These are phyloP conservation scores for Fusarium algeriense DNA, from an alignment of 2,329 filamentous ascomycete species.

Conservation along the genomic window DNA sequence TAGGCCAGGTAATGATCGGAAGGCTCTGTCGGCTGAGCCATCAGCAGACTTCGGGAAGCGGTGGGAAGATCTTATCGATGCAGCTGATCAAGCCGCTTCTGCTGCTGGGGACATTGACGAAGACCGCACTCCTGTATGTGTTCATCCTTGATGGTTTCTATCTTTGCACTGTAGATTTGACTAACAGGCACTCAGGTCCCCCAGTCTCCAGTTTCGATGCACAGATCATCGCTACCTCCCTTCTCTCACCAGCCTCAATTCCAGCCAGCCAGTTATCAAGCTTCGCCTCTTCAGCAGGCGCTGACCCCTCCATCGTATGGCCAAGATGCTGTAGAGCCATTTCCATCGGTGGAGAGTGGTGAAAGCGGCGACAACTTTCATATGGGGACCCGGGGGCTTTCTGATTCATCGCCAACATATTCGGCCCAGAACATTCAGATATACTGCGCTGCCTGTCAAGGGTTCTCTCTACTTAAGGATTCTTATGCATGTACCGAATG, in stretches of 20 bases:
- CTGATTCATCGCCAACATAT: constrained; percentile 79
- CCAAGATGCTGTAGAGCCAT: constrained; percentile 78
- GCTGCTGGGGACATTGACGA: constrained; percentile 92
- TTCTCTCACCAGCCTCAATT: constrained; percentile 70
- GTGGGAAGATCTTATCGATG: constrained; percentile 97
- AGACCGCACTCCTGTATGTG: constrained; percentile 83
- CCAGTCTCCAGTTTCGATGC: constrained; percentile 73
- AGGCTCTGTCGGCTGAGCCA: constrained; percentile 89
- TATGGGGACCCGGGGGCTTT: constrained; percentile 73
- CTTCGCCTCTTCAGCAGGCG: constrained; percentile 90
- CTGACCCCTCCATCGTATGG: constrained; percentile 84
- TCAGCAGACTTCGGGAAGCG: constrained; percentile 85
- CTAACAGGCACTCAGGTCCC: constrained; percentile 63
- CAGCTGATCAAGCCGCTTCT: constrained; percentile 78
- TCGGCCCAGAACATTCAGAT: constrained; percentile 84
- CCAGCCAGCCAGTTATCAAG: constrained; percentile 78
- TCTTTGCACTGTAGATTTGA: constrained; percentile 26
- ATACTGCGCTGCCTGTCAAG: constrained; percentile 89
- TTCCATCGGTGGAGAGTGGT: constrained; percentile 88
- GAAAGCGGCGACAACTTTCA: constrained; percentile 79
- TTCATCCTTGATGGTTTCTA: not conserved
- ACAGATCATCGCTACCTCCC: constrained; percentile 72
- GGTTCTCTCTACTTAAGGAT: constrained; percentile 80
- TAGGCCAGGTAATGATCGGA: constrained; percentile 76
- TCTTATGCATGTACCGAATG: constrained; percentile 97